These are phyloP conservation scores for Xylaria castorea DNA, from an alignment of 495 filamentous ascomycete genomes.

Conservation along the genomic window DNA sequence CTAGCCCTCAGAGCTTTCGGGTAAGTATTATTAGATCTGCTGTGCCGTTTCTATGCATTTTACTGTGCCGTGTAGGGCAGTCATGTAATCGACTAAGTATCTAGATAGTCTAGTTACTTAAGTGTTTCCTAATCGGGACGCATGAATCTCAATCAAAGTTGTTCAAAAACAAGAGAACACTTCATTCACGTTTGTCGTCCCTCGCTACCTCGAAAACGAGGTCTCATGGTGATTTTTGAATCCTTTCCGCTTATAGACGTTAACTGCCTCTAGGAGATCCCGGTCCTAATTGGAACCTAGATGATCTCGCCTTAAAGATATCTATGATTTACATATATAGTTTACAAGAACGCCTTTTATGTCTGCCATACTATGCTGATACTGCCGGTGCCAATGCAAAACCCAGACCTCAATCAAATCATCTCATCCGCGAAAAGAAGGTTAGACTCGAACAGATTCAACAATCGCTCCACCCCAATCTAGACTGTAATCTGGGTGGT, in stretches of 20 bases:
- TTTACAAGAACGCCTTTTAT: slow-evolving; percentile 9
- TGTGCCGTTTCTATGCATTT: slow-evolving; percentile 1
- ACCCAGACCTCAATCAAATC: not conserved
- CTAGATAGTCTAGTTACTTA: too few relatives aligned
- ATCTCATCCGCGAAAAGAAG: not conserved
- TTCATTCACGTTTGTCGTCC: not conserved
- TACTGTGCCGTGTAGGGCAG: not conserved
- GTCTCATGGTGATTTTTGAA: not conserved
- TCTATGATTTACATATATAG: slow-evolving; percentile 10
- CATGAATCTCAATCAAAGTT: not conserved
- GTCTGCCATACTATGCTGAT: not conserved
- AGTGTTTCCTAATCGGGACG: not conserved
- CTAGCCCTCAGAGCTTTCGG: too few relatives aligned
- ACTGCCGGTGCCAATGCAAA: slow-evolving; percentile 15
- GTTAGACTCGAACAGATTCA: not conserved
- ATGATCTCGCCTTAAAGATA: not conserved
- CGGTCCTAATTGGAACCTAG: not conserved
- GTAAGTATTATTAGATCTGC: not conserved
- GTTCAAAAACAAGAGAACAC: not conserved
- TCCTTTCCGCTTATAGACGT: not conserved
- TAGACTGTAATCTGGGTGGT: not conserved
- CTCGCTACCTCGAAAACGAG: not conserved
- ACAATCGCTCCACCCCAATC: not conserved
- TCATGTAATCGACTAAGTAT: not conserved
- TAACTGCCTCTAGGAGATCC: not conserved